A percentile compares a stretch with the other conserved stretches of the same genome.
phyloP scores from a whole-genome alignment of 805 yeast species.

The Candida ficus region DNA sequence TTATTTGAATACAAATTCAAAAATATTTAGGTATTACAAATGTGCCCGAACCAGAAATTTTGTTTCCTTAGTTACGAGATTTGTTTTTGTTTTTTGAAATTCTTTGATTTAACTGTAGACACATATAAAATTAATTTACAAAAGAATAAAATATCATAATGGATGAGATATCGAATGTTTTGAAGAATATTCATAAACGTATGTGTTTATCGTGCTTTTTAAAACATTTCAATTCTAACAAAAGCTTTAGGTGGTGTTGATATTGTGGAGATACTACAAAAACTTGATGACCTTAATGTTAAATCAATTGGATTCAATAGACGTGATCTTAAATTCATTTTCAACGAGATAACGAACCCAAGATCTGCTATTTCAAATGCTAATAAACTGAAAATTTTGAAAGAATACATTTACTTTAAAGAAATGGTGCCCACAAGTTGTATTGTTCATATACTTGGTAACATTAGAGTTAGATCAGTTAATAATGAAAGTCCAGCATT shows the following conservation, averaged over 20 bases:
- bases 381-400: slow-evolving; percentile 16
- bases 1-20: no score
- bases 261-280: neutral
- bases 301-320: slow-evolving; percentile 9
- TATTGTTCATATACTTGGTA: slow-evolving; percentile 24
- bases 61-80: neutral
- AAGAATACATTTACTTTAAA: slow-evolving; percentile 26
- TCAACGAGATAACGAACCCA: slow-evolving; percentile 9
- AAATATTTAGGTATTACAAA: no score
- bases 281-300: slow-evolving; percentile 1
- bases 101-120: no score
- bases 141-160: no score
- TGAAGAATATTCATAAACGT: no score
- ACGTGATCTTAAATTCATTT: slow-evolving; percentile 7
- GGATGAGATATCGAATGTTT: no score
- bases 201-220: neutral
- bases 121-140: no score
- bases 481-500: slow-evolving; percentile 17
- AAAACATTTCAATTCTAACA: no score
- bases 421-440: slow-evolving; percentile 22
- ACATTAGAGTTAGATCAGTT: slow-evolving; percentile 27
- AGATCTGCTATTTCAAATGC: neutral
- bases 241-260: neutral
- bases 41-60: no score
- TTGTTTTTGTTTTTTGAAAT: neutral